Evolutionary conservation across 2,329 filamentous ascomycete genomes (phyloP).

Genomic region (Alternaria ventricosa): DNA sequence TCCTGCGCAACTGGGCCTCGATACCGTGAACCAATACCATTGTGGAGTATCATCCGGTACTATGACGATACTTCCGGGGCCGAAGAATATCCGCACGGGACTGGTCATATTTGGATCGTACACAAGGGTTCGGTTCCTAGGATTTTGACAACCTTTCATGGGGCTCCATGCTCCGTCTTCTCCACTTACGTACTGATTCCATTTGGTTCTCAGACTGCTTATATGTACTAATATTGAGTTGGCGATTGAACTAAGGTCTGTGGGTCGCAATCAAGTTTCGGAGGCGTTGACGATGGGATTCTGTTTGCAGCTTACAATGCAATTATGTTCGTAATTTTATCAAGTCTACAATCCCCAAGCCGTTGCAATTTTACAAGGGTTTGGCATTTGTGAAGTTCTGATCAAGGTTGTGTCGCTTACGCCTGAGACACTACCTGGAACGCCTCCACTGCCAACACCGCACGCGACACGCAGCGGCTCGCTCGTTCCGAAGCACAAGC

Average conservation of each 20-base stretch:
- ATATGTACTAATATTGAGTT: background rate
- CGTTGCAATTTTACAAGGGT: background rate
- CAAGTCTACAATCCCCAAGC: background rate
- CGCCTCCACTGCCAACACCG: background rate
- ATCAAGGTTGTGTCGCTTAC: background rate
- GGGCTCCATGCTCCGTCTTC: background rate
- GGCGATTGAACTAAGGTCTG: background rate
- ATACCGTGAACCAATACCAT: conserved; percentile 30
- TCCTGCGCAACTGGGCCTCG: conserved; percentile 44
- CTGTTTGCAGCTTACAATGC: background rate
- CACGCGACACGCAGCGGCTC: conserved; percentile 15
- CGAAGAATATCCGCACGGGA: background rate
- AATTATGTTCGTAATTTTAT: background rate
- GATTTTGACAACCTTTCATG: background rate
- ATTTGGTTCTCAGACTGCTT: background rate
- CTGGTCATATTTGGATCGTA: background rate
- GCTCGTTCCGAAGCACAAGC: conserved; percentile 6
- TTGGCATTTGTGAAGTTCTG: background rate
- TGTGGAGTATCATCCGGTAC: background rate
- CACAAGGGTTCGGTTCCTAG: background rate
- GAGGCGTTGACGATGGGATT: background rate
- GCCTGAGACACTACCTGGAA: background rate
- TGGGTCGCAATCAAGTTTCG: background rate
- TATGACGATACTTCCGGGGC: background rate
- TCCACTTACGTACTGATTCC: background rate